Conservation (phyloP, 768 basidiomycete genomes). For the Phylloporus arenicola region DNA sequence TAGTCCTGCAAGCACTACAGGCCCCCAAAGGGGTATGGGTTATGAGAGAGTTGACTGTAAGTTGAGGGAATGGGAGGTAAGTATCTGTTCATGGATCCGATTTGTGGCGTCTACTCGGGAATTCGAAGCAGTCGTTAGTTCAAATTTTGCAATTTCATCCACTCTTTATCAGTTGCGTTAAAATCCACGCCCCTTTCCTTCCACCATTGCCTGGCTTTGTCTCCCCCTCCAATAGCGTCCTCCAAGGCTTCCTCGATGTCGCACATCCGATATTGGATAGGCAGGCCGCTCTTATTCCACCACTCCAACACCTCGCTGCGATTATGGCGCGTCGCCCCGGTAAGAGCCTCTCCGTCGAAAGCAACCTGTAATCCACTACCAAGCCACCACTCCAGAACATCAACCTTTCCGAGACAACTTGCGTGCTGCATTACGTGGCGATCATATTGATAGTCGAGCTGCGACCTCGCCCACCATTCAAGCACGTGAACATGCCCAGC, state of each 20-base stretch:
- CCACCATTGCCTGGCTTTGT: conserved; percentile 77
- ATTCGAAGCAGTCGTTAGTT: conserved; percentile 39
- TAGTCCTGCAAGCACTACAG: no score
- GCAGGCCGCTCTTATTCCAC: conserved; percentile 78
- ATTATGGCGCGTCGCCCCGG: conserved; percentile 76
- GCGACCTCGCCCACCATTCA: conserved; percentile 82
- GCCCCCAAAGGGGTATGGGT: no score
- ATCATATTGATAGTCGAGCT: conserved; percentile 75
- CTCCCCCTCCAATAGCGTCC: conserved; percentile 78
- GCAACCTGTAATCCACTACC: conserved; percentile 69
- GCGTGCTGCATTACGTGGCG: conserved; percentile 72
- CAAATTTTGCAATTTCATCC: conserved; percentile 77
- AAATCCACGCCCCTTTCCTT: conserved; percentile 75
- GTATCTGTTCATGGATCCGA: background rate
- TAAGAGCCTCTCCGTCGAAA: conserved; percentile 76
- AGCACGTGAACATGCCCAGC: conserved; percentile 71
- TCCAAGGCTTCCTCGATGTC: conserved; percentile 90
- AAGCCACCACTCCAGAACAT: conserved; percentile 81
- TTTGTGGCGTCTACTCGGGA: background rate
- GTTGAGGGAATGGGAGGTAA: background rate
- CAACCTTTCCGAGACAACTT: conserved; percentile 72
- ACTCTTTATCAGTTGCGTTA: conserved; percentile 78
- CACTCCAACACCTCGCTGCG: conserved; percentile 79
- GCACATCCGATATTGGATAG: conserved; percentile 84
- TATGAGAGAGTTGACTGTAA: no score